Conservation (phyloP, 164 flowering plant species). For the Aristolochia contorta region DNA sequence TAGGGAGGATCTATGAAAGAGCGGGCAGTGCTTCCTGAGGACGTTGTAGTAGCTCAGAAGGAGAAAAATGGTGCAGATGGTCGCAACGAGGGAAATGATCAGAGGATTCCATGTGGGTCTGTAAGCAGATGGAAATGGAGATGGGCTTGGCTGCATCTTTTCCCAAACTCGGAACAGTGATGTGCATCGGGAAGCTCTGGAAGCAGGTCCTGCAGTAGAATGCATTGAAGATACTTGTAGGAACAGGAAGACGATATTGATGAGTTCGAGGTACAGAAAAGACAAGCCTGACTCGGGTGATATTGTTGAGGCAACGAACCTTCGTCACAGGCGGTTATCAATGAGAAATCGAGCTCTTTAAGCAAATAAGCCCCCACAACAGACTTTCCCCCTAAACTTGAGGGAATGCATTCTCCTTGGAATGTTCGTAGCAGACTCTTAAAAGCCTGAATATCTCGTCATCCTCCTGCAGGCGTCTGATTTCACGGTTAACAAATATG, state of each 20-base stretch:
- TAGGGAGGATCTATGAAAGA: neutral
- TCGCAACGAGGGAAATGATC: slow-evolving; percentile 16
- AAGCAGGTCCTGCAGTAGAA: slow-evolving; percentile 1
- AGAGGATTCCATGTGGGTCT: slow-evolving; percentile 15
- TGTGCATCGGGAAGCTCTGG: neutral
- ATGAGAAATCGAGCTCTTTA: no score
- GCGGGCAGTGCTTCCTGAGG: slow-evolving; percentile 10
- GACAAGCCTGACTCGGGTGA: no score
- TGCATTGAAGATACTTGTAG: neutral
- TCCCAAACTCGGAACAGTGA: neutral
- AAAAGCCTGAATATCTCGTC: slow-evolving; percentile 36
- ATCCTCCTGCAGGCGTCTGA: slow-evolving; percentile 20
- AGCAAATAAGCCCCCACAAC: neutral
- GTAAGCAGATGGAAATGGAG: slow-evolving; percentile 1
- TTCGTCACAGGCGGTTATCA: no score
- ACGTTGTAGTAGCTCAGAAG: slow-evolving; percentile 23
- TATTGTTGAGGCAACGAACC: no score
- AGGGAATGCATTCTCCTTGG: slow-evolving; percentile 10
- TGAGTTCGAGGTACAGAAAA: slow-evolving; percentile 11
- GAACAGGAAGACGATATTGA: slow-evolving; percentile 5
- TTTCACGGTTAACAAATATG: slow-evolving; percentile 48
- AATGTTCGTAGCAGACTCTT: slow-evolving; percentile 23
- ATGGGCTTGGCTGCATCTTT: slow-evolving; percentile 15
- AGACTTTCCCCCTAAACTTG: neutral
- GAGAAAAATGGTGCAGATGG: slow-evolving; percentile 18